Percentiles rank a stretch among this genome's conserved stretches.
Evolutionary conservation across 805 yeast genomes (phyloP).

Genomic region (Candida endomychidarum): DNA sequence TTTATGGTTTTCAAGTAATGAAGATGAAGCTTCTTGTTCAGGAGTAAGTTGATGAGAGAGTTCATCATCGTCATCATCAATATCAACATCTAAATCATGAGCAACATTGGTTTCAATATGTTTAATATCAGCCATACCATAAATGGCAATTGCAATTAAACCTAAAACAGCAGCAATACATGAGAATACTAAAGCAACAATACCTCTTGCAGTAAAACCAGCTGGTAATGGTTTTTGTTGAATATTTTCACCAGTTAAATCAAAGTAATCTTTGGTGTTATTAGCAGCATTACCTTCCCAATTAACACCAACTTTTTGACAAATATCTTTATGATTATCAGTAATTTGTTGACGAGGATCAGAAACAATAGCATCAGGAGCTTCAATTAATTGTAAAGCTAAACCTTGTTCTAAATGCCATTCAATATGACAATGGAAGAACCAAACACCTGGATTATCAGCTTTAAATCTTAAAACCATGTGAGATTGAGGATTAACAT

Average conservation of each 20-base stretch:
- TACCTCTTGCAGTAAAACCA: conserved; percentile 94
- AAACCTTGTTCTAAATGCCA: conserved; percentile 85
- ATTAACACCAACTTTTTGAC: conserved; percentile 56
- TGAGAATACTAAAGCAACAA: conserved; percentile 90
- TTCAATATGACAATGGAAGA: conserved; percentile 88
- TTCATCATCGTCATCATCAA: conserved; percentile 28
- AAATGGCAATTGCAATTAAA: conserved; percentile 68
- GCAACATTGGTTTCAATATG: conserved; percentile 64
- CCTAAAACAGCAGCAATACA: conserved; percentile 85
- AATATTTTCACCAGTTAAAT: conserved; percentile 72
- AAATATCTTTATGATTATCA: conserved; percentile 57
- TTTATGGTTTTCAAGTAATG: conserved; percentile 9
- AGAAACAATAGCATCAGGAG: conserved; percentile 53
- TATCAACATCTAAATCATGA: conserved; percentile 51
- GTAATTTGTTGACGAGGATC: conserved; percentile 54
- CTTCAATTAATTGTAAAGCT: conserved; percentile 70
- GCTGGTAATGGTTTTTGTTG: conserved; percentile 69
- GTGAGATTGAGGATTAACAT: conserved; percentile 66
- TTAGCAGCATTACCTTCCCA: conserved; percentile 87
- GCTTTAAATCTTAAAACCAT: conserved; percentile 72
- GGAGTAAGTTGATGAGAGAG: background rate
- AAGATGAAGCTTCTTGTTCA: conserved; percentile 9
- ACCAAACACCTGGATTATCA: conserved; percentile 92
- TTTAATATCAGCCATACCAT: conserved; percentile 83
- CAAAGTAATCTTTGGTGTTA: conserved; percentile 58